phyloP scores from a whole-genome alignment of 2,329 filamentous ascomycete genomes.

The Alternaria incomplexa region DNA sequence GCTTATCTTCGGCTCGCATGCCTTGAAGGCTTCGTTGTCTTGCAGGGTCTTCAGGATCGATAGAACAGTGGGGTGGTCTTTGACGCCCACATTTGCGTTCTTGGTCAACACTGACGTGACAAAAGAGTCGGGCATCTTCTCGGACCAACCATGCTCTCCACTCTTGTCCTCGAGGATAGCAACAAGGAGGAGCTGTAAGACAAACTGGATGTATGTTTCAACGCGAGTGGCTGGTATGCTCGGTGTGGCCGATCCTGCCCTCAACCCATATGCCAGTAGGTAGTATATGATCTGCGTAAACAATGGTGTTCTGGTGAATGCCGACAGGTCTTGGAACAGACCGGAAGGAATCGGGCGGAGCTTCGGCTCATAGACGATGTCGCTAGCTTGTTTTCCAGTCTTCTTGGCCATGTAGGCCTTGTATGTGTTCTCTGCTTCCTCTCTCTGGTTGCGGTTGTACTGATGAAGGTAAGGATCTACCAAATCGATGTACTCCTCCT shows the following conservation, averaged over 20 bases:
- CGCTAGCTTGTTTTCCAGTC: conserved; percentile 77
- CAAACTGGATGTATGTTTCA: conserved; percentile 89
- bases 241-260: conserved; percentile 71
- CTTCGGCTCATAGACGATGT: conserved; percentile 91
- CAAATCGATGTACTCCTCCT: conserved; percentile 81
- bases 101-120: conserved; percentile 72
- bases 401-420: conserved; percentile 86
- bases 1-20: conserved; percentile 82
- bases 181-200: conserved; percentile 84
- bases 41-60: conserved; percentile 61
- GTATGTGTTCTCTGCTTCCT: conserved; percentile 91
- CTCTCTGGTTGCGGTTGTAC: conserved; percentile 95
- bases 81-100: conserved; percentile 56
- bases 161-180: conserved; percentile 82
- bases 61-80: conserved; percentile 55
- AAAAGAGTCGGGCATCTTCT: conserved; percentile 68
- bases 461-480: conserved; percentile 96
- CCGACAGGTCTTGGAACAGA: conserved; percentile 75
- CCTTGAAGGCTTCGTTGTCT: conserved; percentile 75
- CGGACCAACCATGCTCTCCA: conserved; percentile 47
- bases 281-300: conserved; percentile 93
- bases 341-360: conserved; percentile 77
- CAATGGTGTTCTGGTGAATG: conserved; percentile 81
- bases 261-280: conserved; percentile 79
- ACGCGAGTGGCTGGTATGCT: conserved; percentile 80